Evolutionary conservation across 768 basidiomycete genomes (phyloP), one percentile per base, ranked within the genome.

Genomic region (Tulasnella sp.): DNA sequence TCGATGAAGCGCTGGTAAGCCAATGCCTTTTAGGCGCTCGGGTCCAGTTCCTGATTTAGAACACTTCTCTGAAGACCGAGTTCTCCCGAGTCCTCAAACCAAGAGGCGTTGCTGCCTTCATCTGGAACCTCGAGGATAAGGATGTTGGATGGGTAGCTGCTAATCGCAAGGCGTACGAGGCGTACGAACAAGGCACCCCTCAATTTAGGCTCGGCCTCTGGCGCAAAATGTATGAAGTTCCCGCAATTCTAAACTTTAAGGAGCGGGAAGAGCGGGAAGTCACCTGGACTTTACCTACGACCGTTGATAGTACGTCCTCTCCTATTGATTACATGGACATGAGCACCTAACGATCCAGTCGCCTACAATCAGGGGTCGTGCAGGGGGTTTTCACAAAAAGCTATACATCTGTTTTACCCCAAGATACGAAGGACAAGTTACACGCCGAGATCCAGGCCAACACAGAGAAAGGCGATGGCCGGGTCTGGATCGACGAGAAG

Each of bases 81-180:
- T 91, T 96, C 76, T 84, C 87, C 8, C 87, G 93, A 37, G 86
- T 95, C 75, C 83, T 97, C 65, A 91, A 90, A 77, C 90, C 91
- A 0, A 80, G 81, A n/a, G 92, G 92, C 2, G 79, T 84, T 1
- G 84, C 90, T 19, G 88, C 84, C 5, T 83, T 92, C 71, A 87
- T 95, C 63, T 98, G 95, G 95, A 98, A 97, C 80, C 81, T 95
- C 36, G 95, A 97, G 79, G 89, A 94, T 79, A 83, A 90, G 89
- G 88, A 73, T 62, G 80, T 72, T 29, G 36, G 62, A n/a, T 95
- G 92, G 92, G 89, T 93, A 59, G 88, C 85, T 1, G 82, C 88
- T 75, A 70, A 94, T 11, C 87, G 94, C 8, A 86, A 91, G 74
- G 80, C 84, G 64, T 88, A 89, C 73, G 90, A 95, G 77, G 79